Evolutionary conservation across 345 rosid species (phyloP).

Genomic region (Orychophragmus violaceus): DNA sequence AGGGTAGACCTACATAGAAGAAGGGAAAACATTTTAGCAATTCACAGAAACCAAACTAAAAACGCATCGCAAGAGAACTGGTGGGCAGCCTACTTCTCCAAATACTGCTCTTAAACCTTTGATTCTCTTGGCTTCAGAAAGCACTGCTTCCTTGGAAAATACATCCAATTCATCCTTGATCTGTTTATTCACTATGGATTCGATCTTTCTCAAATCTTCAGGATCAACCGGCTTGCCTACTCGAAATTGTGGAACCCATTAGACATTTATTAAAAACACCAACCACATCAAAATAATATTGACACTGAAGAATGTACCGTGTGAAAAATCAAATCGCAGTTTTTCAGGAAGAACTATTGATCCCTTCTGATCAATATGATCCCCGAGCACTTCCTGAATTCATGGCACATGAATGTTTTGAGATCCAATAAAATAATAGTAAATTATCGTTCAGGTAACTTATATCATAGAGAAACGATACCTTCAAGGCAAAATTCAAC

Average conservation of each 20-base stretch:
- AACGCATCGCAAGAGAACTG: slow-evolving; percentile 10
- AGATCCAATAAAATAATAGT: background rate
- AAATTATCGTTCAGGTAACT: background rate
- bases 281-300: slow-evolving; percentile 14
- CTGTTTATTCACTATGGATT: slow-evolving; percentile 83
- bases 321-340: slow-evolving; percentile 93
- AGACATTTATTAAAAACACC: background rate
- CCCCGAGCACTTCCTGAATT: slow-evolving; percentile 83
- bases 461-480: slow-evolving; percentile 17
- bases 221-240: slow-evolving; percentile 84
- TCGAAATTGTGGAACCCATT: slow-evolving; percentile 13
- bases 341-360: slow-evolving; percentile 97
- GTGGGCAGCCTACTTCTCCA: slow-evolving; percentile 70
- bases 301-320: slow-evolving; percentile 45
- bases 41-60: background rate
- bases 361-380: slow-evolving; percentile 97
- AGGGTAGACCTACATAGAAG: slow-evolving; percentile 62
- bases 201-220: slow-evolving; percentile 65
- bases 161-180: slow-evolving; percentile 83
- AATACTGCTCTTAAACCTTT: slow-evolving; percentile 89
- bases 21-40: background rate
- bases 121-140: slow-evolving; percentile 69
- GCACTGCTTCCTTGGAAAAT: slow-evolving; percentile 67
- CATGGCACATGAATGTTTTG: background rate
- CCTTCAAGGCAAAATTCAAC: slow-evolving; percentile 95